Conservation (phyloP, 441 rosid genomes). For the Cnidoscolus chayamansa region DNA sequence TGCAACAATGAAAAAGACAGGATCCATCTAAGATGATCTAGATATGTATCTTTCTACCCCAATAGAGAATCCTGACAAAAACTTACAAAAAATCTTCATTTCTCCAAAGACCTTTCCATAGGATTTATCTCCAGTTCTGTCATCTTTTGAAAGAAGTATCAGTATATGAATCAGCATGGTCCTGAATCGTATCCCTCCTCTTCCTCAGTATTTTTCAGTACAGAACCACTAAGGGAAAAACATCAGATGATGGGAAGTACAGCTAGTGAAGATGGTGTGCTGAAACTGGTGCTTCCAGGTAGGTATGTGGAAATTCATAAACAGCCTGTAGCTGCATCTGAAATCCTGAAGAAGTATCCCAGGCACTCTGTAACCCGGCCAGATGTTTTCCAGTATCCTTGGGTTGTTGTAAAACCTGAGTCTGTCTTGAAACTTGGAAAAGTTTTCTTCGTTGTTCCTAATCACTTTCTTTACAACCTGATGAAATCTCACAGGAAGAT, state of each 20-base stretch:
- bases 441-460: slow-evolving; percentile 45
- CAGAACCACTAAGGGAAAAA: neutral
- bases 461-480: slow-evolving; percentile 34
- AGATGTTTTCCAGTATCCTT: slow-evolving; percentile 43
- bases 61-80: neutral
- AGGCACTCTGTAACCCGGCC: slow-evolving; percentile 49
- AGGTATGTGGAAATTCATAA: slow-evolving; percentile 32
- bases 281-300: slow-evolving; percentile 47
- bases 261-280: slow-evolving; percentile 26
- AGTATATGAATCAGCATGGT: slow-evolving; percentile 19
- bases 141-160: neutral
- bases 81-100: slow-evolving; percentile 9
- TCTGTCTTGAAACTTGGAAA: slow-evolving; percentile 33
- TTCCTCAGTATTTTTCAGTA: slow-evolving; percentile 10
- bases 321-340: slow-evolving; percentile 36
- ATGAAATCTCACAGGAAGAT: slow-evolving; percentile 27
- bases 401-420: slow-evolving; percentile 44
- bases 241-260: slow-evolving; percentile 19
- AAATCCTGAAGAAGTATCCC: slow-evolving; percentile 41
- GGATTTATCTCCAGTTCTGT: slow-evolving; percentile 24
- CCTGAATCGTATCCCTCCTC: slow-evolving; percentile 13
- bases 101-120: slow-evolving; percentile 21
- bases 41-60: neutral
- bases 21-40: neutral
- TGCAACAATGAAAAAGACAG: slow-evolving; percentile 11